Percentiles rank a stretch among this genome's conserved stretches.
These are phyloP conservation scores for Excoecaria agallocha DNA, from an alignment of 345 rosid genomes.

Conservation along the genomic window DNA sequence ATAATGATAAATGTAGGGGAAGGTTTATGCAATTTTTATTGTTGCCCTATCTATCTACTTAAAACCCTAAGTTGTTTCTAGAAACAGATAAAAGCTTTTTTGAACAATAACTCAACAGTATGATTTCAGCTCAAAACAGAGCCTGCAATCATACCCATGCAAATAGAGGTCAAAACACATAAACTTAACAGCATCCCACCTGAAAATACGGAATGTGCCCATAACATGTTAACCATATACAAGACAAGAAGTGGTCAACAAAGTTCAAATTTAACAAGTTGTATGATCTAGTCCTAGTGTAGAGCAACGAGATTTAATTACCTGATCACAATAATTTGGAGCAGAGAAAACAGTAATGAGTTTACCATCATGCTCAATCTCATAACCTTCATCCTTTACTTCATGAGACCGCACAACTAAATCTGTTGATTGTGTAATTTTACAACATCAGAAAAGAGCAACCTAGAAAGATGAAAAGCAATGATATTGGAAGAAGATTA, in stretches of 20 bases:
- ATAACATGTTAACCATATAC: background rate
- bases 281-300: background rate
- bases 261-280: background rate
- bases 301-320: slow-evolving; percentile 20
- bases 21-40: background rate
- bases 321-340: slow-evolving; percentile 99
- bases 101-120: background rate
- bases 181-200: background rate
- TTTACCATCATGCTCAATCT: slow-evolving; percentile 95
- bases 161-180: background rate
- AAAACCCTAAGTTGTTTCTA: background rate
- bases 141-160: background rate
- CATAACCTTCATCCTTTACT: slow-evolving; percentile 97
- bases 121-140: background rate
- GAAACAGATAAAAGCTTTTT: background rate
- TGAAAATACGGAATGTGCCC: background rate
- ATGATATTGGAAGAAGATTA: slow-evolving; percentile 20
- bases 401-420: slow-evolving; percentile 91
- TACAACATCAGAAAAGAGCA: slow-evolving; percentile 22
- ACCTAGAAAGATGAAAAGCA: slow-evolving; percentile 6
- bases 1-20: background rate
- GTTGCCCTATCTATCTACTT: background rate
- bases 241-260: background rate
- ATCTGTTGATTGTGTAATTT: slow-evolving; percentile 40
- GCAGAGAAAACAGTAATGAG: slow-evolving; percentile 97